Evolutionary conservation across 192 early-diverging fungal genomes (phyloP).

Genomic region (Linnemannia zychae): DNA sequence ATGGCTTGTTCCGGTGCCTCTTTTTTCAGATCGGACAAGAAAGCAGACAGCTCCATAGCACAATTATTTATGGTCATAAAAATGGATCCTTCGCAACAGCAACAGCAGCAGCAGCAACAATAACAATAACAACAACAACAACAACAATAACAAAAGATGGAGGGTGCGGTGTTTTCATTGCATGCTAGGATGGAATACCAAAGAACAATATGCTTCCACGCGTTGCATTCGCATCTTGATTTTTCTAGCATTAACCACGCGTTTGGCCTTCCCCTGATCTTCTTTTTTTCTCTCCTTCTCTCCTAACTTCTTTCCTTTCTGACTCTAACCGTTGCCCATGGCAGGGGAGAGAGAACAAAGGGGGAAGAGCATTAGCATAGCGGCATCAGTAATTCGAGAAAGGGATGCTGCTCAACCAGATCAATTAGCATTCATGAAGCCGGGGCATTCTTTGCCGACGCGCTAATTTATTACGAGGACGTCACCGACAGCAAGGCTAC

Average conservation of each 20-base stretch:
- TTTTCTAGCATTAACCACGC: constrained; percentile 29
- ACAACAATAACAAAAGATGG: background rate
- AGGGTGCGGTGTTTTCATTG: background rate
- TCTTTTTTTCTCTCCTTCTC: no score
- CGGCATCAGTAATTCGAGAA: background rate
- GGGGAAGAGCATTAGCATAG: background rate
- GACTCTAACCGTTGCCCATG: constrained; percentile 1
- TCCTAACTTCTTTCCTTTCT: background rate
- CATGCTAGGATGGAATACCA: background rate
- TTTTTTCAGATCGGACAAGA: background rate
- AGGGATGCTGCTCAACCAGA: background rate
- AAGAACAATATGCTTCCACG: background rate
- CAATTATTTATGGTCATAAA: background rate
- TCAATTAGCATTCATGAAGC: background rate
- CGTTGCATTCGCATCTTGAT: background rate
- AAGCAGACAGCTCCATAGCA: background rate
- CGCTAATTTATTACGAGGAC: background rate
- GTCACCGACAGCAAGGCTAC: background rate
- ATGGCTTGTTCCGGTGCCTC: background rate
- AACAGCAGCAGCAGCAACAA: background rate
- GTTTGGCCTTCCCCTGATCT: no score
- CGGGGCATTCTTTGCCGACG: no score
- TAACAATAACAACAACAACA: background rate
- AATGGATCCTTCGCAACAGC: background rate
- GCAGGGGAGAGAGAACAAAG: background rate